phyloP scores from a whole-genome alignment of 2,329 filamentous ascomycete species.

The Cladosporium austrohemisphaericum region DNA sequence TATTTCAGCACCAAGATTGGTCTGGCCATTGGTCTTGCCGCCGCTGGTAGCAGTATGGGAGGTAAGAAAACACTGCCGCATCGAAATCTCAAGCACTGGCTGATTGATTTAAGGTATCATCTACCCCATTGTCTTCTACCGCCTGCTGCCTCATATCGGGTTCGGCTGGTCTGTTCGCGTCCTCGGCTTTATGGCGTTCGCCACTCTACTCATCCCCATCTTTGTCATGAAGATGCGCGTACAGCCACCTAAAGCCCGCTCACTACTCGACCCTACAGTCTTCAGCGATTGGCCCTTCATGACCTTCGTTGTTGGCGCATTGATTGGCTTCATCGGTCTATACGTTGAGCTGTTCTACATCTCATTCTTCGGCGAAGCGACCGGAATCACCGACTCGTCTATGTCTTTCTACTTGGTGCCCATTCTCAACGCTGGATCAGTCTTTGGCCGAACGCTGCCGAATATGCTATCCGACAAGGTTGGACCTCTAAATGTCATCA shows the following conservation, averaged over 20 bases:
- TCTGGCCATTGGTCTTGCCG: conserved; percentile 44
- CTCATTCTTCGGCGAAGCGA: conserved; percentile 35
- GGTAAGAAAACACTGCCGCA: conserved; percentile 5
- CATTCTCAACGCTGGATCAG: conserved; percentile 41
- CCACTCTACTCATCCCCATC: conserved; percentile 30
- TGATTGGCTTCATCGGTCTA: conserved; percentile 42
- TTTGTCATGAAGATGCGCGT: conserved; percentile 35
- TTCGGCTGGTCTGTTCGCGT: conserved; percentile 32
- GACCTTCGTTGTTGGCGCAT: conserved; percentile 30
- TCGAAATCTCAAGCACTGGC: too few species aligned
- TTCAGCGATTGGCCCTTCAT: conserved; percentile 40
- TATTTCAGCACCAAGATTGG: conserved; percentile 47
- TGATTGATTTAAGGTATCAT: conserved; percentile 24
- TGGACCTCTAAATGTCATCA: conserved; percentile 38
- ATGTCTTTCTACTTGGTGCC: conserved; percentile 43
- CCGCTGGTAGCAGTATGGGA: conserved; percentile 41
- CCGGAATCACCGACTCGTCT: conserved; percentile 29
- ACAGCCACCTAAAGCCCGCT: conserved; percentile 34
- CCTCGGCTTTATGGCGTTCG: conserved; percentile 33
- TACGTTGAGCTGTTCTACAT: conserved; percentile 42
- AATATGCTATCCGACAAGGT: conserved; percentile 38
- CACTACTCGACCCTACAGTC: conserved; percentile 38
- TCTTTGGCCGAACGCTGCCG: conserved; percentile 40
- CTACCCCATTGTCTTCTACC: conserved; percentile 36
- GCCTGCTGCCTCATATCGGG: conserved; percentile 27